Percentiles rank a stretch among this genome's conserved stretches.
These are phyloP conservation scores for Sugiyamaella lignohabitans DNA, from an alignment of 805 yeast species.

Conservation along the genomic window DNA sequence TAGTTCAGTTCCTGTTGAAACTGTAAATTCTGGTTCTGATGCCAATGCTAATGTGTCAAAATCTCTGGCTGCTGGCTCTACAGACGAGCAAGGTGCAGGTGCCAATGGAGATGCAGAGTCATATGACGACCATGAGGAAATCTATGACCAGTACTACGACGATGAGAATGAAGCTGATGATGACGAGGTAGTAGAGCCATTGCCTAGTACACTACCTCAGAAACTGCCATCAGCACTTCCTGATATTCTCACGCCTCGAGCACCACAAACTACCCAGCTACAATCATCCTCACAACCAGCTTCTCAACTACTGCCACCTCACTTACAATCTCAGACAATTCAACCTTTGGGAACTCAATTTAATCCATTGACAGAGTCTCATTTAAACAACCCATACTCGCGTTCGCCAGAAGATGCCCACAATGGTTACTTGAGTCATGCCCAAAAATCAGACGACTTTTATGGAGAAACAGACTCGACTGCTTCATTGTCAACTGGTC, in stretches of 20 bases:
- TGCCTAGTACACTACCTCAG: too few relatives aligned
- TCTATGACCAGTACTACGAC: neutral
- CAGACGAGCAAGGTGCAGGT: neutral
- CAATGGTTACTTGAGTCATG: too few relatives aligned
- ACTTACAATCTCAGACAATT: too few relatives aligned
- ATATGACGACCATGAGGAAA: neutral
- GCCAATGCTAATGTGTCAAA: neutral
- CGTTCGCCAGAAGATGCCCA: too few relatives aligned
- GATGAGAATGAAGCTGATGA: too few relatives aligned
- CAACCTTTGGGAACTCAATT: too few relatives aligned
- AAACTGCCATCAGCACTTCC: neutral
- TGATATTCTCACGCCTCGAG: neutral
- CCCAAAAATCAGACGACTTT: conserved; percentile 1
- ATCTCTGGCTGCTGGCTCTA: neutral
- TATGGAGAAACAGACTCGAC: conserved; percentile 22
- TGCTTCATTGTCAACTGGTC: conserved; percentile 27
- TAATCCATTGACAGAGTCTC: too few relatives aligned
- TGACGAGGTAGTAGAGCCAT: neutral
- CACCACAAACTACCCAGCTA: neutral
- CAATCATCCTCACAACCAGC: neutral
- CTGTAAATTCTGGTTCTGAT: neutral
- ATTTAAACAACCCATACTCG: too few relatives aligned
- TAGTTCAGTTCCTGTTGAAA: neutral
- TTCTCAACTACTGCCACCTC: neutral
- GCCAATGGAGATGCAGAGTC: neutral